phyloP scores from a whole-genome alignment of 176 grass and related monocot species.

The Oryza punctata region DNA sequence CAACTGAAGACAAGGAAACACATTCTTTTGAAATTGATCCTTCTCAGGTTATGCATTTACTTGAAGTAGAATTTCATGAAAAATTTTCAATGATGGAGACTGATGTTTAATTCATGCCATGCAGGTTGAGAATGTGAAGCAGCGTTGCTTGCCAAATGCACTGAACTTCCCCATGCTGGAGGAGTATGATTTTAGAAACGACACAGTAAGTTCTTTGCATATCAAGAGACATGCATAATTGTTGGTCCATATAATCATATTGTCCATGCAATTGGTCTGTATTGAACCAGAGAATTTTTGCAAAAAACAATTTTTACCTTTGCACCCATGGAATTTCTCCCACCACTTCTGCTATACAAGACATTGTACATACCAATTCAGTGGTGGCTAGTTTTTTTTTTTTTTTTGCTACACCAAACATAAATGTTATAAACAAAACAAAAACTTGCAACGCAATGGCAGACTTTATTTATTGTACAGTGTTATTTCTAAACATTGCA shows the following conservation, averaged over 20 bases:
- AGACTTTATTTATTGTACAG: not conserved
- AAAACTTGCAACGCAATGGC: not conserved
- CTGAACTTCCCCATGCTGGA: constrained; percentile 91
- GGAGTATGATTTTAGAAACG: constrained; percentile 97
- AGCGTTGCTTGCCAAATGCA: constrained; percentile 85
- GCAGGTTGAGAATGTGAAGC: constrained; percentile 91
- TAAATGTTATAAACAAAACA: not conserved
- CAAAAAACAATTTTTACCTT: constrained; percentile 8
- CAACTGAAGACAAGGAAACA: constrained; percentile 86
- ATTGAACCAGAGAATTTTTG: not conserved
- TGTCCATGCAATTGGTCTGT: not conserved
- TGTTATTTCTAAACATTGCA: constrained; percentile 7
- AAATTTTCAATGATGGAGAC: not conserved
- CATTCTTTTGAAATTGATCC: constrained; percentile 90
- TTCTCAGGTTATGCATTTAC: constrained; percentile 55
- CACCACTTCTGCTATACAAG: constrained; percentile 5
- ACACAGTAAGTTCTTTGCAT: constrained; percentile 60
- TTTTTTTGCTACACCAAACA: constrained; percentile 6
- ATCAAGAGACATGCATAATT: constrained; percentile 24
- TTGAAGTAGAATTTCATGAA: constrained; percentile 13
- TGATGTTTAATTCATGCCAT: constrained; percentile 27
- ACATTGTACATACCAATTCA: not conserved
- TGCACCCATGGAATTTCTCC: not conserved
- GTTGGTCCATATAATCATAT: not conserved
- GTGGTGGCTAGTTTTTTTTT: not conserved